phyloP scores from a whole-genome alignment of 495 filamentous ascomycete species.

The Cryomyces minteri region DNA sequence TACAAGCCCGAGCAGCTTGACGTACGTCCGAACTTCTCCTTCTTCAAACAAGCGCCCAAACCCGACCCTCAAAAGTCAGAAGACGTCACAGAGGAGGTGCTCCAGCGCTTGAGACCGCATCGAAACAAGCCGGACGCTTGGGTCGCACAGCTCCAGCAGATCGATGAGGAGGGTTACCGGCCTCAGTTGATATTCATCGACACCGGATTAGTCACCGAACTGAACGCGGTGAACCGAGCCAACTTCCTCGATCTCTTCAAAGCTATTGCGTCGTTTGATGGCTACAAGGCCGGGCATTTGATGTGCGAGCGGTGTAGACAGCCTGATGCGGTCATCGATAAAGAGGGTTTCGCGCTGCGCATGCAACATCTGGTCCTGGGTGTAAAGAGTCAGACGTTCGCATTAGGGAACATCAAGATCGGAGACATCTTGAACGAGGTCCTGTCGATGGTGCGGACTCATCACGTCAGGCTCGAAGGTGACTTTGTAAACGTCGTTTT shows the following conservation, averaged over 20 bases:
- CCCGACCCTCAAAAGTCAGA: conserved; percentile 17
- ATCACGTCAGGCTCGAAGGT: conserved; percentile 90
- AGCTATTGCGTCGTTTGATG: conserved; percentile 90
- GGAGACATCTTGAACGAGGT: conserved; percentile 88
- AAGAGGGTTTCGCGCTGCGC: conserved; percentile 78
- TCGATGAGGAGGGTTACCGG: conserved; percentile 82
- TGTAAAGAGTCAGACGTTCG: conserved; percentile 79
- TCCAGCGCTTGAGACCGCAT: conserved; percentile 59
- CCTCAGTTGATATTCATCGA: conserved; percentile 97
- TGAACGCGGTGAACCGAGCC: conserved; percentile 65
- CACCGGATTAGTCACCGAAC: conserved; percentile 85
- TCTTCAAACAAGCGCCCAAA: conserved; percentile 1
- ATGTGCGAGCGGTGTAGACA: conserved; percentile 94
- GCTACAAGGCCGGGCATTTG: conserved; percentile 81
- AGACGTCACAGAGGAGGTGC: conserved; percentile 78
- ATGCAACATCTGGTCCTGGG: conserved; percentile 91
- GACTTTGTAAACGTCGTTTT: conserved; percentile 99
- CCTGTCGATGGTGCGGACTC: conserved; percentile 72
- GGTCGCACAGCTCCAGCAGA: conserved; percentile 48
- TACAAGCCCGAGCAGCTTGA: conserved; percentile 63
- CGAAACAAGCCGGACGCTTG: conserved; percentile 46
- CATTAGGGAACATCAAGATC: conserved; percentile 88
- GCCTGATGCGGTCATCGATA: conserved; percentile 69
- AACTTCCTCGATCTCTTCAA: conserved; percentile 97
- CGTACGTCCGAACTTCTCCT: conserved; percentile 15